A percentile compares a stretch with the other conserved stretches of the same genome.
Conservation (phyloP, 164 flowering plant species). For the Aristolochia contorta region DNA sequence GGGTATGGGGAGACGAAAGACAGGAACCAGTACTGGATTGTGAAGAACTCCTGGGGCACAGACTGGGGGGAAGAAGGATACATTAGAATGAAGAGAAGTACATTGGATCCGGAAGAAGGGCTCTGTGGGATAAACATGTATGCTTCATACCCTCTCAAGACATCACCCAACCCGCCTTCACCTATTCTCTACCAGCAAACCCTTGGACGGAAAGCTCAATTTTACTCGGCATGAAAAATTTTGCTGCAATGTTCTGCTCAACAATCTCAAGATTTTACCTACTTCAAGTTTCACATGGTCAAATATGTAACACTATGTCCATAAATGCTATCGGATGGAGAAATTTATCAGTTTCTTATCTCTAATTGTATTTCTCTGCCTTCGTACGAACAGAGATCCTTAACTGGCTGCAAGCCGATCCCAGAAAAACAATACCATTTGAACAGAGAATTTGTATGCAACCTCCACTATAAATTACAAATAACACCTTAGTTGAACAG, state of each 20-base stretch:
- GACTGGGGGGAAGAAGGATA: slow-evolving; percentile 28
- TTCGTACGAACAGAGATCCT: background rate
- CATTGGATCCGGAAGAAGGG: slow-evolving; percentile 10
- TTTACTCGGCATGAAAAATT: slow-evolving; percentile 1
- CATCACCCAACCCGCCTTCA: slow-evolving; percentile 4
- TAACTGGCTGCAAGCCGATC: background rate
- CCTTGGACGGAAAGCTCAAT: slow-evolving; percentile 13
- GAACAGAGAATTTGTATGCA: too few species aligned
- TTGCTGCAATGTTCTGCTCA: background rate
- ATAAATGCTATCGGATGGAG: too few species aligned
- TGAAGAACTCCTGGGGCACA: slow-evolving; percentile 32
- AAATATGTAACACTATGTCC: too few species aligned
- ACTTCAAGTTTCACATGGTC: too few species aligned
- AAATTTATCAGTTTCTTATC: background rate
- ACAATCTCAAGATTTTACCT: background rate
- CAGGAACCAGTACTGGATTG: slow-evolving; percentile 21
- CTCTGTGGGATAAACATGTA: slow-evolving; percentile 23
- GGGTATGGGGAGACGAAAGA: slow-evolving; percentile 22
- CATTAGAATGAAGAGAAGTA: slow-evolving; percentile 14
- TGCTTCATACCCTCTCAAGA: slow-evolving; percentile 23
- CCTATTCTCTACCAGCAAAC: slow-evolving; percentile 7
- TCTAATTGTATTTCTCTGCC: background rate
- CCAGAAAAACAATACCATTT: background rate
- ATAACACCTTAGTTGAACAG: too few species aligned
- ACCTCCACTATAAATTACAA: too few species aligned